Conservation (phyloP, 208 protist genomes). For the Crithidia mellificae region DNA sequence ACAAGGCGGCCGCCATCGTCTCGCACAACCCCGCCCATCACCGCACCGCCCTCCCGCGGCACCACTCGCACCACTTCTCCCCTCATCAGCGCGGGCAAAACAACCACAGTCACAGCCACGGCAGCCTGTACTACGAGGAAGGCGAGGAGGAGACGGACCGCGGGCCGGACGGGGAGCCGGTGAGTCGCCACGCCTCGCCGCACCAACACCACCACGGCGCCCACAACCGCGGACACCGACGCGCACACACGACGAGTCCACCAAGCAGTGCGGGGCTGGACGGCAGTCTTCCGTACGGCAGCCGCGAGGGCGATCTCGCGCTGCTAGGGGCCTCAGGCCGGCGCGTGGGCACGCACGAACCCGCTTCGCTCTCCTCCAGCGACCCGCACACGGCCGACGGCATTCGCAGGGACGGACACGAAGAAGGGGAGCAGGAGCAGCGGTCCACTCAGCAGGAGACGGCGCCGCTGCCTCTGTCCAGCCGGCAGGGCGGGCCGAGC, state of each 20-base stretch:
- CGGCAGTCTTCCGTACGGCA: constrained; percentile 29
- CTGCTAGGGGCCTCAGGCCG: not conserved
- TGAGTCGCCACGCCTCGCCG: not conserved
- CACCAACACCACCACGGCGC: no score
- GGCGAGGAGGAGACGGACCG: not conserved
- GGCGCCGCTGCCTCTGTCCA: not conserved
- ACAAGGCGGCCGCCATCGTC: not conserved
- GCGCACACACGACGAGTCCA: not conserved
- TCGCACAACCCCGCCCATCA: constrained; percentile 7
- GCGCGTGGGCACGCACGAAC: not conserved
- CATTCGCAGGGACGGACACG: not conserved
- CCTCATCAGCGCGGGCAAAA: not conserved
- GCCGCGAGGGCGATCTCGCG: constrained; percentile 19
- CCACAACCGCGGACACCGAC: not conserved
- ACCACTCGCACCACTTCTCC: constrained; percentile 1
- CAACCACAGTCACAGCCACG: constrained; percentile 7
- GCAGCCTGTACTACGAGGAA: constrained; percentile 13
- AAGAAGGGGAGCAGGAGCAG: no score
- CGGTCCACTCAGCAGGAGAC: not conserved
- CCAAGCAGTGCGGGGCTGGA: not conserved
- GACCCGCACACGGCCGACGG: not conserved
- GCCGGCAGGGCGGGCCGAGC: not conserved
- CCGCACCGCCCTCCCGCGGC: not conserved
- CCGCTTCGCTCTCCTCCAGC: not conserved
- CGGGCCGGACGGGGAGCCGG: not conserved